Evolutionary conservation across 768 basidiomycete genomes (phyloP), one percentile per base, ranked within the genome.

Genomic region (Lactifluus volemus): DNA sequence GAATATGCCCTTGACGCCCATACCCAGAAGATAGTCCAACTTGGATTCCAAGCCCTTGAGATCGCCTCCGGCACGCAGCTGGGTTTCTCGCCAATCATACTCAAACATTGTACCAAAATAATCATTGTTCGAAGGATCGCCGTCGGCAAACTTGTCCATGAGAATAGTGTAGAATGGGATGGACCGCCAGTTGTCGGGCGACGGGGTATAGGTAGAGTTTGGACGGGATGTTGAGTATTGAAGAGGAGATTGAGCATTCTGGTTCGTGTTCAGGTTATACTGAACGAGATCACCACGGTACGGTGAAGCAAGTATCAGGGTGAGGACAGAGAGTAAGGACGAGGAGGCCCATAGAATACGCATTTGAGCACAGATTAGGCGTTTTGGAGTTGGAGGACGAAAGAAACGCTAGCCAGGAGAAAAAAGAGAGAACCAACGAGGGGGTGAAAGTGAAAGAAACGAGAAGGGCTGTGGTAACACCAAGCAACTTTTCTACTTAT

Each of bases 111-210:
- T 83, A 30, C 77, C 78, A 70, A 93, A 97, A 72, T 77, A 95
- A 76, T 96, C 89, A 71, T 97, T 94, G 70, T 96, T 97, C 45
- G 83, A 74, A 2, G 94, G 94, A 71, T 93, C 89, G 1, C 94
- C 94, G 68, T 96, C 92, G 14, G 92, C 92, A 70, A 91, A 96
- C 74, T 96, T 96, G 80, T 97, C 94, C 66, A 94, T 73, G 53
- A 96, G 84, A 67, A 92, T 68, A 49, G 87, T 89, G 70, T 93
- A 93, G 53, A 84, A 78, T 1, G 91, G 90, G 10, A 92, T 73
- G 7, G 81, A 75, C n/a, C 94, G 84, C 94, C 94, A 97, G 73
- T 97, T 97, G 14, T 65, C 49, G 0, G 94, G 94, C 0, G 92
- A 94, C 0, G 81, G 79, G 0, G 83, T 88, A 72, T 95, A 94